Percentiles rank a stretch among this genome's conserved stretches.
Evolutionary conservation across 2,329 filamentous ascomycete genomes (phyloP).

Genomic region (Penicillium freii): DNA sequence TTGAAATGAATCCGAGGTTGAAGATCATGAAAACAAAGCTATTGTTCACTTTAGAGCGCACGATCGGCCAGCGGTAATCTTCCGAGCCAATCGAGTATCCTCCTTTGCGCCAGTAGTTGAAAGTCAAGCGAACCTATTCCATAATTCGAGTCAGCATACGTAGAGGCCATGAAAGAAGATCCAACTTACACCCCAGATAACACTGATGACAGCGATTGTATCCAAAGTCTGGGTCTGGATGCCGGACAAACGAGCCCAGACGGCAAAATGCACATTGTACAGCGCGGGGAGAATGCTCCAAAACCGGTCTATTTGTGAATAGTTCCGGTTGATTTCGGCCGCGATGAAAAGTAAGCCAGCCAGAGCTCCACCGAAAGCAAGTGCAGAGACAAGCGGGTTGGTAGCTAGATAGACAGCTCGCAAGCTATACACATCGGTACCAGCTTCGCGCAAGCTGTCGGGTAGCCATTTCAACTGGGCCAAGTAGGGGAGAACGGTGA

Average conservation of each 20-base stretch:
- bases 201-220: constrained; percentile 66
- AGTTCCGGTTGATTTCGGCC: constrained; percentile 87
- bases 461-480: constrained; percentile 70
- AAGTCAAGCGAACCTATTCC: constrained; percentile 73
- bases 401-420: constrained; percentile 74
- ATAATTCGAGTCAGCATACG: not conserved
- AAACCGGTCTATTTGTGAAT: constrained; percentile 90
- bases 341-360: constrained; percentile 68
- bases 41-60: constrained; percentile 63
- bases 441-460: constrained; percentile 58
- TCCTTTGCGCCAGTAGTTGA: constrained; percentile 94
- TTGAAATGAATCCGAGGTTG: constrained; percentile 85
- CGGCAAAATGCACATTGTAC: constrained; percentile 78
- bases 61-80: constrained; percentile 87
- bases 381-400: constrained; percentile 76
- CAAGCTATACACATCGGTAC: constrained; percentile 61
- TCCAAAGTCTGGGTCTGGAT: constrained; percentile 70
- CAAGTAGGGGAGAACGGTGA: constrained; percentile 72
- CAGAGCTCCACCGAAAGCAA: constrained; percentile 70
- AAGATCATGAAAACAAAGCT: constrained; percentile 82
- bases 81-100: constrained; percentile 87
- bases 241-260: constrained; percentile 77
- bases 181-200: constrained; percentile 72
- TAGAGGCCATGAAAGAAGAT: not conserved
- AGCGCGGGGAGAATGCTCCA: constrained; percentile 89